phyloP scores from a whole-genome alignment of 75 land plant species.

The Selaginella moellendorffii region DNA sequence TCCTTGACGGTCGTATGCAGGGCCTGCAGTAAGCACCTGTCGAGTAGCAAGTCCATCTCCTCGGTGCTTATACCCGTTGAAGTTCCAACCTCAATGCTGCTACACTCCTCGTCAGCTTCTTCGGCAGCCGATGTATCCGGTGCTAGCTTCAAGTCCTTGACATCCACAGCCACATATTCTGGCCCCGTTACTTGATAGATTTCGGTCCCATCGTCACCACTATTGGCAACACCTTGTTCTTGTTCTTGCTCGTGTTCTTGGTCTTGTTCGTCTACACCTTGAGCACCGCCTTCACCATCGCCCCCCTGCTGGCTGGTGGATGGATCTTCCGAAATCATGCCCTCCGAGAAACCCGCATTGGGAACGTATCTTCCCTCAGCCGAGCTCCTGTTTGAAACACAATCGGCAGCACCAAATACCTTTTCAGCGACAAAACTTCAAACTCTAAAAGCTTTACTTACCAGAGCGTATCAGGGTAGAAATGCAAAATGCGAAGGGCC shows the following conservation, averaged over 20 bases:
- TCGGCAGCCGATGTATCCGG: no score
- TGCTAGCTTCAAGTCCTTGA: background rate
- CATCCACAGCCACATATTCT: background rate
- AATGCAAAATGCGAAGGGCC: constrained; percentile 62
- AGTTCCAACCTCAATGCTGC: constrained; percentile 19
- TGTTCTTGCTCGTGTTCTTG: background rate
- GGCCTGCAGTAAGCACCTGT: constrained; percentile 70
- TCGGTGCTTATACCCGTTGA: constrained; percentile 16
- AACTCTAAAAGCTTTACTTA: constrained; percentile 9
- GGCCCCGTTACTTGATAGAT: background rate
- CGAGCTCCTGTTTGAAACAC: constrained; percentile 39
- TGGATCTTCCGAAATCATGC: constrained; percentile 62
- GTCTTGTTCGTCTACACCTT: constrained; percentile 8
- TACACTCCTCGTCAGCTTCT: constrained; percentile 15
- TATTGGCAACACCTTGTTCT: constrained; percentile 2
- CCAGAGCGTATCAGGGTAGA: constrained; percentile 65
- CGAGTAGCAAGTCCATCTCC: constrained; percentile 57
- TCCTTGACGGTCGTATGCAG: constrained; percentile 70
- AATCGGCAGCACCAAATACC: background rate
- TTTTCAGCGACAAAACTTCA: background rate
- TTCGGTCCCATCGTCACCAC: constrained; percentile 4
- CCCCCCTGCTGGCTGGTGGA: constrained; percentile 8
- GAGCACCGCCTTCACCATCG: constrained; percentile 3
- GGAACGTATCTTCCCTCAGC: constrained; percentile 72
- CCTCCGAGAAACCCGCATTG: constrained; percentile 71